Conservation (phyloP, 805 yeast genomes). For the Sugiyamaella floridensis region DNA sequence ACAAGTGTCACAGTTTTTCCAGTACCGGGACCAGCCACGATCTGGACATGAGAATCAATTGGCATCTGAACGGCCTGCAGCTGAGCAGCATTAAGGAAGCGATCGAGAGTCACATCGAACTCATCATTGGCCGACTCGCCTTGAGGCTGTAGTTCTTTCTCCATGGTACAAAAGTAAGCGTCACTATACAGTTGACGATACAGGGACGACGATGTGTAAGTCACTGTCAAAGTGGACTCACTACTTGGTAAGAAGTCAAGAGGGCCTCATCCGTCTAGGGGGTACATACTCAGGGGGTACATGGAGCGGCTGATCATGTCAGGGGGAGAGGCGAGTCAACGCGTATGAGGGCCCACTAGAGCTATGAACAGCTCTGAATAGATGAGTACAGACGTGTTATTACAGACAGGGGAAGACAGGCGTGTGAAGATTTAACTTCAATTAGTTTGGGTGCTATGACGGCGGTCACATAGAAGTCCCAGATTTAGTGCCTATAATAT, state of each 20-base stretch:
- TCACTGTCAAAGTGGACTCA: no score
- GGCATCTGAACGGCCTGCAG: slow-evolving; percentile 14
- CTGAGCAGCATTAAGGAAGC: slow-evolving; percentile 11
- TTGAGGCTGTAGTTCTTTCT: neutral
- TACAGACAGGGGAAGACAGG: no score
- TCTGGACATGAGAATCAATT: slow-evolving; percentile 29
- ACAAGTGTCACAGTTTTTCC: slow-evolving; percentile 80
- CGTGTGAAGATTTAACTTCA: no score
- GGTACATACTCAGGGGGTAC: neutral
- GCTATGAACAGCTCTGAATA: no score
- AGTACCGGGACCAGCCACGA: slow-evolving; percentile 65
- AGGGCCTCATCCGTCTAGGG: neutral
- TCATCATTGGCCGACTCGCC: neutral
- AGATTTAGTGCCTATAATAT: no score
- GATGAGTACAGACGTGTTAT: no score
- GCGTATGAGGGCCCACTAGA: no score
- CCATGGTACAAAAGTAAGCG: neutral
- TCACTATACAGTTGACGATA: no score
- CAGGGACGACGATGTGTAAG: neutral
- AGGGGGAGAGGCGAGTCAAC: neutral
- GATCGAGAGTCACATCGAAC: neutral
- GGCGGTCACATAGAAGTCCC: no score
- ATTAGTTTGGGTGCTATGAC: no score
- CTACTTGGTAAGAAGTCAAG: neutral
- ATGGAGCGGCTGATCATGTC: neutral